phyloP scores from a whole-genome alignment of 108 stramenopile species.

The Mediolabrus comicus region DNA sequence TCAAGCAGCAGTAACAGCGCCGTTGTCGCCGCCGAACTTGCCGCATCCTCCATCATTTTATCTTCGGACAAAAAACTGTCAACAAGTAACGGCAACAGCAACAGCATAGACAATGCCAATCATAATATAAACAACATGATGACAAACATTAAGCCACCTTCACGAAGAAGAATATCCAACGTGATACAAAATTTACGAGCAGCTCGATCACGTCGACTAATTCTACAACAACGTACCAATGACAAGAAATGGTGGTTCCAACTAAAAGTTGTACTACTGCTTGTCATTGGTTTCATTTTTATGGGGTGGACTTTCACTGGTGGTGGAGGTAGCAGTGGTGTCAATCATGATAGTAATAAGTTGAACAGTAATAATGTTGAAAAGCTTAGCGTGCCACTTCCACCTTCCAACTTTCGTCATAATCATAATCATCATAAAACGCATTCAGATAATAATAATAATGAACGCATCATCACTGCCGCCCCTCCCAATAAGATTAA shows the following conservation, averaged over 20 bases:
- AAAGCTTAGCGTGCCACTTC: not conserved
- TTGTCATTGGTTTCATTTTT: not conserved
- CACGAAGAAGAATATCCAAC: too few species aligned
- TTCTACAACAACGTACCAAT: not conserved
- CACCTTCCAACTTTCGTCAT: not conserved
- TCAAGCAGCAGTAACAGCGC: not conserved
- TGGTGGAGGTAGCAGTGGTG: not conserved
- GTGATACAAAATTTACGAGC: not conserved
- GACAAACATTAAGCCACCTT: too few species aligned
- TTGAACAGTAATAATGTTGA: not conserved
- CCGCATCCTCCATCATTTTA: constrained; percentile 3
- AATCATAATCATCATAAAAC: not conserved
- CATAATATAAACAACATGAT: not conserved
- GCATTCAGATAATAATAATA: not conserved
- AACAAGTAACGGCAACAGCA: too few species aligned
- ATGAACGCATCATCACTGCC: not conserved
- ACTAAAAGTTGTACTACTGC: not conserved
- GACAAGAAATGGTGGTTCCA: not conserved
- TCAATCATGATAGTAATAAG: not conserved
- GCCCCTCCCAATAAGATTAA: too few species aligned
- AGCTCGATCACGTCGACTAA: not conserved
- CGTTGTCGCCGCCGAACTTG: constrained; percentile 6
- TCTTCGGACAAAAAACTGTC: too few species aligned
- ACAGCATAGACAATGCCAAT: not conserved
- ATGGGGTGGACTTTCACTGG: too few species aligned